Evolutionary conservation across 163 green algal genomes (phyloP).

Genomic region (Scenedesmus sp.): DNA sequence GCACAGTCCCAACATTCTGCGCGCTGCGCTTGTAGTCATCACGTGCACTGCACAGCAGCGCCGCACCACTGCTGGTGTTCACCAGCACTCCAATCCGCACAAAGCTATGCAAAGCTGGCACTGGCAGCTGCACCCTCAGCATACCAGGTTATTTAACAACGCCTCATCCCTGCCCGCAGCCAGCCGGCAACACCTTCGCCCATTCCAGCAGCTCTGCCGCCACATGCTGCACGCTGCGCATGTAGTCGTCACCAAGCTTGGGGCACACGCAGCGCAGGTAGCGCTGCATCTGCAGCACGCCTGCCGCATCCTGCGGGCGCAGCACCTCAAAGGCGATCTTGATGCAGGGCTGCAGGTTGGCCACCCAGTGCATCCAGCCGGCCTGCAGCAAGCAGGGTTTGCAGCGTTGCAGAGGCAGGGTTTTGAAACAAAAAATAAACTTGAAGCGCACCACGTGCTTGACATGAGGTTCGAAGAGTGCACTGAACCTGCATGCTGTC

Average conservation of each 20-base stretch:
- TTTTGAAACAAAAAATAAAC: too few relatives aligned
- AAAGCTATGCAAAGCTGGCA: too few relatives aligned
- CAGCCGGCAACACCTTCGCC: not conserved
- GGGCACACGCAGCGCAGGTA: not conserved
- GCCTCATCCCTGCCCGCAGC: too few relatives aligned
- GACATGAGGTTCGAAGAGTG: too few relatives aligned
- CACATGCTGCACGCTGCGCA: not conserved
- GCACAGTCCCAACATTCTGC: not conserved
- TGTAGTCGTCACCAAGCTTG: not conserved
- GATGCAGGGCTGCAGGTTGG: conserved; percentile 9
- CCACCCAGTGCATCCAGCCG: conserved; percentile 28
- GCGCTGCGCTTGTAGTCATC: not conserved
- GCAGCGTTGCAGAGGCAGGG: too few relatives aligned
- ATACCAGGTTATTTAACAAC: too few relatives aligned
- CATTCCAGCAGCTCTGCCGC: not conserved
- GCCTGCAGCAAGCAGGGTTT: not conserved
- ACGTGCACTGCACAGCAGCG: too few relatives aligned
- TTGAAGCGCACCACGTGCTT: too few relatives aligned
- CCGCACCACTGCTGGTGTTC: too few relatives aligned
- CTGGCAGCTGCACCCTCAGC: too few relatives aligned
- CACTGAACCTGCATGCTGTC: too few relatives aligned
- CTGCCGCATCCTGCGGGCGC: not conserved
- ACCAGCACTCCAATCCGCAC: too few relatives aligned
- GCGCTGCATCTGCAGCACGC: not conserved
- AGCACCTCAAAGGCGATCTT: conserved; percentile 27